These are phyloP conservation scores for Erythrophleum fordii DNA, from an alignment of 306 rosid species.

Conservation along the genomic window DNA sequence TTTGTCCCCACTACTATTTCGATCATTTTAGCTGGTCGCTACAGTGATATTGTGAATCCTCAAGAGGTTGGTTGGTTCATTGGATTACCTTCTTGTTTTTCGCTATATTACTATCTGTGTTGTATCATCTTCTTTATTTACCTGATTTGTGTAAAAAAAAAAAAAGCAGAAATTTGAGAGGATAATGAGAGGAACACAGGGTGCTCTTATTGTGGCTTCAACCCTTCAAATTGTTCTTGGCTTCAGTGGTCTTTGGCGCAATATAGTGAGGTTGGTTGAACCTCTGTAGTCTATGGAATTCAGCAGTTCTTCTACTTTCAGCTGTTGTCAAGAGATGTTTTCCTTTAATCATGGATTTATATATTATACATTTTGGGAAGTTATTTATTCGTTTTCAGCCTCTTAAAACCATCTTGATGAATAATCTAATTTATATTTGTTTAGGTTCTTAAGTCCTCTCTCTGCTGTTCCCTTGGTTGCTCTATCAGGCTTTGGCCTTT, in stretches of 20 bases:
- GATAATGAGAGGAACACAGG: constrained; percentile 96
- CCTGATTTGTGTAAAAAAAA: constrained; percentile 22
- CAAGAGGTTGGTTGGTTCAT: constrained; percentile 67
- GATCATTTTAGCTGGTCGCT: constrained; percentile 87
- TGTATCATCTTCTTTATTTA: constrained; percentile 24
- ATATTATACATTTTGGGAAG: not conserved
- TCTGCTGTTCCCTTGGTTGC: constrained; percentile 92
- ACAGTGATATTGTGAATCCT: constrained; percentile 78
- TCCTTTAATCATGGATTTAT: not conserved
- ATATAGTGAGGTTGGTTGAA: constrained; percentile 75
- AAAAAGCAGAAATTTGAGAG: constrained; percentile 79
- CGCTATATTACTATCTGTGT: not conserved
- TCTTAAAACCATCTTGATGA: constrained; percentile 23
- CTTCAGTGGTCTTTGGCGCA: constrained; percentile 98
- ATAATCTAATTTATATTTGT: constrained; percentile 39
- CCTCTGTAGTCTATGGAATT: not conserved
- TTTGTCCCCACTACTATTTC: constrained; percentile 96
- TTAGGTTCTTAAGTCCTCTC: constrained; percentile 88
- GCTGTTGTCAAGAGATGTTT: not conserved
- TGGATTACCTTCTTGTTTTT: constrained; percentile 6
- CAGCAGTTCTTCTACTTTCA: not conserved
- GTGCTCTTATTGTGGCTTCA: constrained; percentile 97
- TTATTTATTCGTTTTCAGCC: not conserved
- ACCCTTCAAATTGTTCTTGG: constrained; percentile 97
- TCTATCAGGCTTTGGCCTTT: constrained; percentile 87